phyloP scores from a whole-genome alignment of 495 filamentous ascomycete genomes.

The Choiromyces venosus region DNA sequence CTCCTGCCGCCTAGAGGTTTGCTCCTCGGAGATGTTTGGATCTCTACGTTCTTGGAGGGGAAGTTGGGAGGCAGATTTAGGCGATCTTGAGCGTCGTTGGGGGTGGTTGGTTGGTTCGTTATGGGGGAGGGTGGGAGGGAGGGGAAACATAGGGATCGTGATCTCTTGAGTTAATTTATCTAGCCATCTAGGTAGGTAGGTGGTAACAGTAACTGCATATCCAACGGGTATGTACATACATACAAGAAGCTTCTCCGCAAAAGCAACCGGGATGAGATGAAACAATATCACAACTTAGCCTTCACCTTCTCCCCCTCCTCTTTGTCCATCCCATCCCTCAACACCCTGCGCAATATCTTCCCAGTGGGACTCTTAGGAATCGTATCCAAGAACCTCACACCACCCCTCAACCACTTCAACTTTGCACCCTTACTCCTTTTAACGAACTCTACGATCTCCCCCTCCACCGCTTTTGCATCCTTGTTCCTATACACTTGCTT shows the following conservation, averaged over 20 bases:
- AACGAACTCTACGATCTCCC: conserved; percentile 52
- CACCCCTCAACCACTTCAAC: conserved; percentile 64
- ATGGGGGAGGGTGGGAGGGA: not conserved
- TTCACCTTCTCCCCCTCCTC: conserved; percentile 59
- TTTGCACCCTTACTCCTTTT: conserved; percentile 54
- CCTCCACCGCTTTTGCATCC: conserved; percentile 36
- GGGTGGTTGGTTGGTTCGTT: not conserved
- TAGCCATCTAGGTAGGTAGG: too few relatives aligned
- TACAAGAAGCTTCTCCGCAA: not conserved
- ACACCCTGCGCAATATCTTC: conserved; percentile 77
- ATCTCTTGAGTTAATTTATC: not conserved
- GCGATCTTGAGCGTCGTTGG: not conserved
- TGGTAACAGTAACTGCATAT: not conserved
- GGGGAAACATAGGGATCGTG: not conserved
- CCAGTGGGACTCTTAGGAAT: conserved; percentile 89
- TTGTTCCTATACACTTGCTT: conserved; percentile 44
- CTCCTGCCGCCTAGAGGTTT: not conserved
- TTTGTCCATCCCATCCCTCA: conserved; percentile 65
- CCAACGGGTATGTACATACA: not conserved
- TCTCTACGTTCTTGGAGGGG: not conserved
- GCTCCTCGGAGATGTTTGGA: not conserved
- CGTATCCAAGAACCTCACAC: conserved; percentile 66
- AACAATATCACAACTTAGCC: conserved; percentile 49
- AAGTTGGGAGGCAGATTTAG: not conserved
- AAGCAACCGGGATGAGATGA: not conserved